Percentiles rank a stretch among this genome's conserved stretches.
Evolutionary conservation across 331 rosid species (phyloP).

Genomic region (Malus hybrid): DNA sequence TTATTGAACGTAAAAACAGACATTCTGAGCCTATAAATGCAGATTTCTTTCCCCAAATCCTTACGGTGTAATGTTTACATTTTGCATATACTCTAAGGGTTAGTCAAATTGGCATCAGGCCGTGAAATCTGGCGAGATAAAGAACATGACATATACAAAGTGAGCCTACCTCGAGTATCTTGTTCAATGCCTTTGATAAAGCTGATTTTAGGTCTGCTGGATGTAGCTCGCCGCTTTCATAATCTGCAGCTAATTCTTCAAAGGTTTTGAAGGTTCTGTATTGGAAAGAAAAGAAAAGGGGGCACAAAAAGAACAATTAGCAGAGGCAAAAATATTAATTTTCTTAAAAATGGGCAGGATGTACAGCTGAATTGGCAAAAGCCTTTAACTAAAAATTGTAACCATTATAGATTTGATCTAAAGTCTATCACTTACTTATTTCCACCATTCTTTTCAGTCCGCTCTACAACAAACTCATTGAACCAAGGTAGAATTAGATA

Average conservation of each 20-base stretch:
- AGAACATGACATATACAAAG: conserved; percentile 1
- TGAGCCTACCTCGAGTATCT: conserved; percentile 53
- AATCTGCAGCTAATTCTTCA: conserved; percentile 53
- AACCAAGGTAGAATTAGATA: conserved; percentile 79
- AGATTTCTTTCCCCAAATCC: not conserved
- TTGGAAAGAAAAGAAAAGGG: not conserved
- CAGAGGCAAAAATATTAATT: not conserved
- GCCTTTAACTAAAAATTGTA: not conserved
- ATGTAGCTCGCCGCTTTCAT: conserved; percentile 58
- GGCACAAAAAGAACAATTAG: not conserved
- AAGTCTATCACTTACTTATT: conserved; percentile 48
- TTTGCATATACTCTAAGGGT: not conserved
- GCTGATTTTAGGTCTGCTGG: conserved; percentile 77
- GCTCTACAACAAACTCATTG: conserved; percentile 64
- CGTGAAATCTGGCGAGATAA: not conserved
- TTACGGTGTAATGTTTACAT: not conserved
- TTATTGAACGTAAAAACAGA: not conserved
- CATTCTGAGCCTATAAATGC: not conserved
- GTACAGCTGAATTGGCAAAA: not conserved
- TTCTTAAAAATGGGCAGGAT: not conserved
- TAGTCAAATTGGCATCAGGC: not conserved
- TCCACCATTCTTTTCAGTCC: conserved; percentile 62
- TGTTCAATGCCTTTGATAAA: conserved; percentile 57
- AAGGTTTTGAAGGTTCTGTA: conserved; percentile 52
- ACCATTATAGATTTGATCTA: not conserved